Evolutionary conservation across 164 flowering plant species (phyloP).

Genomic region (Aristolochia californica): DNA sequence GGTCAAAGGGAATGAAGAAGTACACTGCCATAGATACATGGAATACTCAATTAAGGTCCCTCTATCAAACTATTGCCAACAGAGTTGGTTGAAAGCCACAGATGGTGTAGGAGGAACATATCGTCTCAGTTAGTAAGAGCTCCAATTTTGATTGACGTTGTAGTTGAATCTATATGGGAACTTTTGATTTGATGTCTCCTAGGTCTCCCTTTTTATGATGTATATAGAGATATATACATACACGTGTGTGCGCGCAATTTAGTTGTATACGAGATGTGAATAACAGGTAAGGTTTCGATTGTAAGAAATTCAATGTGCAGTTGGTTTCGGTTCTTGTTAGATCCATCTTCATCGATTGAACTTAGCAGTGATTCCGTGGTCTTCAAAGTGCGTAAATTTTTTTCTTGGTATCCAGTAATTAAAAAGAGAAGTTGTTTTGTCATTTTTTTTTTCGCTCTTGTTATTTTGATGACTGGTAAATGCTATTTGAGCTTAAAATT

Average conservation of each 20-base stretch:
- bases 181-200: neutral
- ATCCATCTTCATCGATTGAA: too few relatives aligned
- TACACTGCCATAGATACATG: slow-evolving; percentile 90
- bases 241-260: too few relatives aligned
- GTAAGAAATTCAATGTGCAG: neutral
- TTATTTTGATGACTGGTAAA: too few relatives aligned
- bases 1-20: slow-evolving; percentile 94
- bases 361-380: too few relatives aligned
- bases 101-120: neutral
- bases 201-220: neutral
- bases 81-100: slow-evolving; percentile 35
- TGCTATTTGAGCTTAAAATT: too few relatives aligned
- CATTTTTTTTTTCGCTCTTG: too few relatives aligned
- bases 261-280: slow-evolving; percentile 6
- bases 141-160: neutral
- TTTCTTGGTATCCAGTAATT: too few relatives aligned
- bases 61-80: slow-evolving; percentile 64
- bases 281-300: slow-evolving; percentile 4
- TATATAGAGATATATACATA: too few relatives aligned
- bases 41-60: slow-evolving; percentile 86
- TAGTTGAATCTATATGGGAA: neutral
- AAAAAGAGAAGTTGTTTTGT: too few relatives aligned
- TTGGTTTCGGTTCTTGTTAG: too few relatives aligned
- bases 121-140: neutral
- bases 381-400: too few relatives aligned